Evolutionary conservation across 306 rosid species (phyloP).

Genomic region (Fragaria ananassa): DNA sequence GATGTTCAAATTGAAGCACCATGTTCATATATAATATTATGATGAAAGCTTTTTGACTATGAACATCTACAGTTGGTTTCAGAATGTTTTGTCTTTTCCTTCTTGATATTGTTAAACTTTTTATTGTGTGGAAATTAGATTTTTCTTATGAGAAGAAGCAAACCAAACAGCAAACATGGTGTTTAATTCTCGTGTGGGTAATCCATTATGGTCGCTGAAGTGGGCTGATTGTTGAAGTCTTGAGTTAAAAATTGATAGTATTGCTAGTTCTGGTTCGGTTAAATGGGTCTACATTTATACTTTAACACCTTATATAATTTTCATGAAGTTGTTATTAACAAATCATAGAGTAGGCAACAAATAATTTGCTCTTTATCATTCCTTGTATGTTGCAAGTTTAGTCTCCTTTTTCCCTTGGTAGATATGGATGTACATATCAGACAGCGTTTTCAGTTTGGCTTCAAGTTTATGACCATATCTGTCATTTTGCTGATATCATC

Average conservation of each 20-base stretch:
- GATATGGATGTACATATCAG: slow-evolving; percentile 1
- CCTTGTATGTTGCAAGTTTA: neutral
- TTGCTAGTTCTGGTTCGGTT: neutral
- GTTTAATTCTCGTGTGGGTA: neutral
- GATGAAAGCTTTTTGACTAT: neutral
- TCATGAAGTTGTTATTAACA: neutral
- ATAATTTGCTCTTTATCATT: neutral
- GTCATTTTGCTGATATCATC: neutral
- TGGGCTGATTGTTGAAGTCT: neutral
- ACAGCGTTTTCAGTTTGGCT: neutral
- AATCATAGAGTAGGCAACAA: neutral
- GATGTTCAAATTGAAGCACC: neutral
- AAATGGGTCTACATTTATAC: neutral
- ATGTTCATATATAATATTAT: neutral
- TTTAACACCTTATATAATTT: neutral
- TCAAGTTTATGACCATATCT: neutral
- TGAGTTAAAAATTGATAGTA: neutral
- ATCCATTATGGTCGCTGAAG: neutral
- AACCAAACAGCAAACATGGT: neutral
- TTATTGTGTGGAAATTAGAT: neutral
- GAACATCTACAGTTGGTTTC: neutral
- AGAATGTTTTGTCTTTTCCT: neutral
- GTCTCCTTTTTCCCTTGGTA: neutral
- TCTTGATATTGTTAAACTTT: neutral
- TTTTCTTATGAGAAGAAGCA: neutral